These are phyloP conservation scores for Fusarium setosum DNA, from an alignment of 2,329 filamentous ascomycete species.

Conservation along the genomic window DNA sequence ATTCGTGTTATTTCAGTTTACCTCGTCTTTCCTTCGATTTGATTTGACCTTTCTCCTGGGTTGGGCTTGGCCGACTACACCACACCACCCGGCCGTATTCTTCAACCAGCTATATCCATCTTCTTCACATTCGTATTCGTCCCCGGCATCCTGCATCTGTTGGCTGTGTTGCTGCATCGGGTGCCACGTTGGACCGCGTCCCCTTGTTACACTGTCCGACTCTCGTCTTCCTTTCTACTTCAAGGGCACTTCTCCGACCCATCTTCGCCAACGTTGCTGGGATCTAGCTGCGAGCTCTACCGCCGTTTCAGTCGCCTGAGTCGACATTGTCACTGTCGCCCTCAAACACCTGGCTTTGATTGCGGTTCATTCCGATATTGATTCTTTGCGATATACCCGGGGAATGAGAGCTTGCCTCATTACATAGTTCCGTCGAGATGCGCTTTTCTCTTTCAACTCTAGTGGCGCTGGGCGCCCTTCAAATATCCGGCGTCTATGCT, in stretches of 20 bases:
- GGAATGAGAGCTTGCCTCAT: conserved; percentile 7
- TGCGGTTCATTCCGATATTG: not conserved
- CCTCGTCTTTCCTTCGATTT: conserved; percentile 11
- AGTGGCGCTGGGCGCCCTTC: conserved; percentile 44
- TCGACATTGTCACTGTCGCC: not conserved
- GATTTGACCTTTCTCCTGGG: not conserved
- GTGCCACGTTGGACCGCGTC: conserved; percentile 34
- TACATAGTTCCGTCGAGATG: conserved; percentile 33
- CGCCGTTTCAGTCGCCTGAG: conserved; percentile 2
- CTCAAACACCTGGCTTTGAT: not conserved
- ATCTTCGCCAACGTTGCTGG: not conserved
- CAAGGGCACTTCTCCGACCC: conserved; percentile 13
- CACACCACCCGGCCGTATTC: not conserved
- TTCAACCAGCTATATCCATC: not conserved
- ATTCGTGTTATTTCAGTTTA: conserved; percentile 18
- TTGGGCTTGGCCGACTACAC: conserved; percentile 17
- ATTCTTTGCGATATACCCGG: not conserved
- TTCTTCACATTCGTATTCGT: conserved; percentile 38
- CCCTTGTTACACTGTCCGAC: conserved; percentile 23
- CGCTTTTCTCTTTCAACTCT: conserved; percentile 44
- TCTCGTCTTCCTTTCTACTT: conserved; percentile 27
- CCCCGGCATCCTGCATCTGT: conserved; percentile 29
- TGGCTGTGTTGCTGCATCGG: conserved; percentile 31
- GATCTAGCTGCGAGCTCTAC: conserved; percentile 18
- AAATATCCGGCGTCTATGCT: conserved; percentile 40